phyloP scores from a whole-genome alignment of 2,329 filamentous ascomycete species.

The Akanthomyces muscarius region DNA sequence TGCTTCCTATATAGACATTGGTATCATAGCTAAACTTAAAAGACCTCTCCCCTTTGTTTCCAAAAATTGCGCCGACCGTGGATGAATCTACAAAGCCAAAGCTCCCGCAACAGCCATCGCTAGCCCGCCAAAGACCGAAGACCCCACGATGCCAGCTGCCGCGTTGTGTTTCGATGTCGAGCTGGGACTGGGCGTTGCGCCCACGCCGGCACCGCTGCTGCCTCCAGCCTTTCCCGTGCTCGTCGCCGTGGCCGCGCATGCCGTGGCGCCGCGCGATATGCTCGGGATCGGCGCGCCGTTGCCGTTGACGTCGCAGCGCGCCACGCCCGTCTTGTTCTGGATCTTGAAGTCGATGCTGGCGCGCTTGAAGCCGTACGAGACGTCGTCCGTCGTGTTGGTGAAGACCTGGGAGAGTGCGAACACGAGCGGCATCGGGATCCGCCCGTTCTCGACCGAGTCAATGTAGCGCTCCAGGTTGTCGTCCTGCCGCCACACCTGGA shows the following conservation, averaged over 20 bases:
- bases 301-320: constrained; percentile 6
- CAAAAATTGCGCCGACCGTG: constrained; percentile 3
- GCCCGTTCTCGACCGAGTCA: neutral
- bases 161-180: neutral
- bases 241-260: neutral
- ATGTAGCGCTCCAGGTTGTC: neutral
- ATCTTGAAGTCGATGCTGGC: constrained; percentile 14
- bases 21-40: constrained; percentile 6
- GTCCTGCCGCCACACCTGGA: constrained; percentile 9
- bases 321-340: constrained; percentile 6
- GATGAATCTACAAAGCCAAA: neutral
- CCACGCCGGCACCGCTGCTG: neutral
- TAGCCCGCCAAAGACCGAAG: neutral
- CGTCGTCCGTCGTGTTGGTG: neutral
- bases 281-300: constrained; percentile 4
- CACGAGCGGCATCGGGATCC: neutral
- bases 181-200: neutral
- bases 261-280: constrained; percentile 5
- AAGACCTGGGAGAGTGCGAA: neutral
- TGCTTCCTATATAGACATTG: constrained; percentile 2
- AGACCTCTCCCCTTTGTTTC: neutral
- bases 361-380: constrained; percentile 9
- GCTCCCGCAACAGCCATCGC: neutral
- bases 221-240: neutral
- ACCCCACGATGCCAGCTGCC: neutral